Evolutionary conservation across 2,329 filamentous ascomycete genomes (phyloP).

Genomic region (Phyllosticta citribraziliensis): DNA sequence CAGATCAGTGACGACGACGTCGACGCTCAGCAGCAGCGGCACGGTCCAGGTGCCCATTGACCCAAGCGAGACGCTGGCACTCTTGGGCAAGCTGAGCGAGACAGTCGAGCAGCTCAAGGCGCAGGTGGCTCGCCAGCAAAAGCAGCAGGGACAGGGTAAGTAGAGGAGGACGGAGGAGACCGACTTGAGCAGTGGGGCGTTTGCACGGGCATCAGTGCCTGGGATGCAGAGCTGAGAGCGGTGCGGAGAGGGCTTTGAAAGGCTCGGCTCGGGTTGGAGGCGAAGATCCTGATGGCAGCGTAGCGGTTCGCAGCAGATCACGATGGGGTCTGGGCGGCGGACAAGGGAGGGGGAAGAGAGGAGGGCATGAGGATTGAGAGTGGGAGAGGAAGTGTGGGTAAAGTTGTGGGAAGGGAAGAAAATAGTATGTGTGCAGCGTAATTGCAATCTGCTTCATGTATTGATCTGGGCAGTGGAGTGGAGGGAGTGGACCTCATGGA

Average conservation of each 20-base stretch:
- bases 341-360: not conserved
- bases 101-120: slow-evolving; percentile 9
- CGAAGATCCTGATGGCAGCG: slow-evolving; percentile 6
- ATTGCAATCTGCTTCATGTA: not conserved
- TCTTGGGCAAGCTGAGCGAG: slow-evolving; percentile 4
- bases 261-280: slow-evolving; percentile 4
- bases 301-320: slow-evolving; percentile 2
- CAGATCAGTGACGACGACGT: not conserved
- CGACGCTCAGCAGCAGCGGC: slow-evolving; percentile 1
- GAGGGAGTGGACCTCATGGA: not conserved
- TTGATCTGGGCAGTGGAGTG: not conserved
- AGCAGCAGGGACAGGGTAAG: not conserved
- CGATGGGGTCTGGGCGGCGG: not conserved
- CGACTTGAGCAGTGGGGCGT: not conserved
- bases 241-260: slow-evolving; percentile 10
- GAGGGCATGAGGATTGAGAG: not conserved
- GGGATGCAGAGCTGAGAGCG: slow-evolving; percentile 5
- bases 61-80: slow-evolving; percentile 6
- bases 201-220: not conserved
- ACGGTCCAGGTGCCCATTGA: not conserved
- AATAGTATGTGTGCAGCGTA: not conserved
- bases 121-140: slow-evolving; percentile 6
- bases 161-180: not conserved
- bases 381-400: not conserved
- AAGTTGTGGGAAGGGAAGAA: not conserved